A percentile compares a stretch with the other conserved stretches of the same genome.
Conservation (phyloP, 352 stramenopile genomes). For the Globisporangium acanthophoron region DNA sequence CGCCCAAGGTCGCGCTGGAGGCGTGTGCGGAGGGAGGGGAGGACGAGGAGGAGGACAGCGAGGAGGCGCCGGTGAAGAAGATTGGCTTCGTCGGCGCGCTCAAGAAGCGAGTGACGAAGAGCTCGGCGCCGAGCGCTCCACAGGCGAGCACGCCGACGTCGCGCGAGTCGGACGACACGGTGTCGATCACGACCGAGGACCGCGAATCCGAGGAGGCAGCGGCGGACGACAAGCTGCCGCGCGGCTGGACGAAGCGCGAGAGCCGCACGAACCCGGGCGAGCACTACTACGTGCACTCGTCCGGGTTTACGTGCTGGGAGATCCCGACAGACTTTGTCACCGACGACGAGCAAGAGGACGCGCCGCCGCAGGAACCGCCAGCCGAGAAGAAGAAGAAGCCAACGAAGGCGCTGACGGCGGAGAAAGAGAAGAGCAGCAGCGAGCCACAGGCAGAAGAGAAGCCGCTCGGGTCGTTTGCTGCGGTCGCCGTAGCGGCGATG, state of each 20-base stretch:
- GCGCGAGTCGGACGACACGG: slow-evolving; percentile 42
- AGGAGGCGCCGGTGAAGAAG: slow-evolving; percentile 12
- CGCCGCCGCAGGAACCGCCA: neutral
- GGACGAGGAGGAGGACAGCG: neutral
- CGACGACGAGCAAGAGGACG: slow-evolving; percentile 7
- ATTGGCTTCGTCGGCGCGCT: slow-evolving; percentile 17
- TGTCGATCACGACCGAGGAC: slow-evolving; percentile 33
- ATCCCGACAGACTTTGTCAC: slow-evolving; percentile 28
- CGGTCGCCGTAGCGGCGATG: slow-evolving; percentile 9
- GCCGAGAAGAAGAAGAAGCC: neutral
- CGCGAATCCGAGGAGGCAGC: slow-evolving; percentile 20
- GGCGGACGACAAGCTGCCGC: slow-evolving; percentile 19
- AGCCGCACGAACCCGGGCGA: slow-evolving; percentile 56
- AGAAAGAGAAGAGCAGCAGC: neutral
- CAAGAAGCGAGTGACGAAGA: slow-evolving; percentile 32
- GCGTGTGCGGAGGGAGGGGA: slow-evolving; percentile 3
- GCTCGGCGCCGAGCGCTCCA: neutral
- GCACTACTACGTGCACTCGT: slow-evolving; percentile 63
- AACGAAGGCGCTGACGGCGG: slow-evolving; percentile 13
- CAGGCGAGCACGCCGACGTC: slow-evolving; percentile 15
- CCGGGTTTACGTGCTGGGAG: slow-evolving; percentile 63
- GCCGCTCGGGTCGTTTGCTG: slow-evolving; percentile 9
- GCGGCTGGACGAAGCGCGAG: slow-evolving; percentile 58
- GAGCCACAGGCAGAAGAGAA: neutral
- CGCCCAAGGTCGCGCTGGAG: slow-evolving; percentile 4